These are phyloP conservation scores for Aspergillus campestris DNA, from an alignment of 495 filamentous ascomycete genomes.

Conservation along the genomic window DNA sequence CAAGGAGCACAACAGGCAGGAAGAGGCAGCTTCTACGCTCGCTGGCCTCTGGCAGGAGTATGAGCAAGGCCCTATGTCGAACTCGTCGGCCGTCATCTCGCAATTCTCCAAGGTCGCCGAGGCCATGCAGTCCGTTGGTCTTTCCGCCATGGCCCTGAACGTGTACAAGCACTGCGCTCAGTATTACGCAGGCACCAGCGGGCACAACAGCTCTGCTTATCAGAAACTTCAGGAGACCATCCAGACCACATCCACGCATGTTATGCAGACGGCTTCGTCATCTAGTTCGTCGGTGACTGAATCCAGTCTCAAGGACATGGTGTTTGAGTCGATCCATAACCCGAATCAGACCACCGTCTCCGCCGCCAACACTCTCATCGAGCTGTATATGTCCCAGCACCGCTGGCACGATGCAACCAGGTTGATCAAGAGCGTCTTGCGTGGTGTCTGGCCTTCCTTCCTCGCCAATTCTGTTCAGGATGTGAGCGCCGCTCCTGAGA, in stretches of 20 bases:
- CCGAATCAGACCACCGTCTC: slow-evolving; percentile 20
- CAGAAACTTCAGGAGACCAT: slow-evolving; percentile 22
- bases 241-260: slow-evolving; percentile 12
- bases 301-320: slow-evolving; percentile 24
- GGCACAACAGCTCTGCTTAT: slow-evolving; percentile 17
- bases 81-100: slow-evolving; percentile 15
- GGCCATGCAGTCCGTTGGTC: slow-evolving; percentile 25
- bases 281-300: slow-evolving; percentile 20
- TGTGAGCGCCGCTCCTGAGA: slow-evolving; percentile 17
- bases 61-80: slow-evolving; percentile 13
- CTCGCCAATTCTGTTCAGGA: slow-evolving; percentile 26
- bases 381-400: slow-evolving; percentile 25
- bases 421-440: slow-evolving; percentile 25
- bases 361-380: slow-evolving; percentile 20
- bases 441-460: slow-evolving; percentile 24
- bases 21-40: slow-evolving; percentile 28
- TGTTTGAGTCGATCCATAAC: slow-evolving; percentile 18
- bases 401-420: slow-evolving; percentile 32
- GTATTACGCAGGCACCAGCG: slow-evolving; percentile 7
- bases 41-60: slow-evolving; percentile 30
- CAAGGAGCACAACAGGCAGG: slow-evolving; percentile 18
- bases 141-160: slow-evolving; percentile 22
- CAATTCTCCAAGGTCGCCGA: slow-evolving; percentile 27
- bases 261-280: slow-evolving; percentile 13
- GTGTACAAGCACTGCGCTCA: slow-evolving; percentile 28